Evolutionary conservation across 2,329 filamentous ascomycete species (phyloP), one percentile per base, ranked within the genome.

Genomic region (Septoria petroselini): DNA sequence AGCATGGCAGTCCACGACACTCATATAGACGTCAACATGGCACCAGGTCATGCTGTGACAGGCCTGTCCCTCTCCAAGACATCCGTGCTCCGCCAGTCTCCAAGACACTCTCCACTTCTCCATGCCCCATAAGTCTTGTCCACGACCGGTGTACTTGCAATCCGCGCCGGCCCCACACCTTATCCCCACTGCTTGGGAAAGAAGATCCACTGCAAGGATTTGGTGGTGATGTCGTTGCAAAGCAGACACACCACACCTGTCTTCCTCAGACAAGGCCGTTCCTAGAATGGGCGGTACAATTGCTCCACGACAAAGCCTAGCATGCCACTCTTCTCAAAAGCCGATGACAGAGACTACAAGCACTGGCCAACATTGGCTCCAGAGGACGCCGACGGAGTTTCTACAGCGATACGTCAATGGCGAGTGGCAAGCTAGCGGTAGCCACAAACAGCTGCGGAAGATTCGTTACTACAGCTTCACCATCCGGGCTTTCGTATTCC

Each of bases 401-500:
- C 9, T 52, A 3, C 12, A 19, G 9, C 37, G 30, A 7, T 34
- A 52, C 12, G 37, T 52, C 14, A 29, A 46, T 15, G 37, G 38
- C 12, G 49, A 52, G 15, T 52, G 49, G 49, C 25, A 40, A 7
- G 15, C 15, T 3, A 35, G 27, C 7, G 27, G 18, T 9, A 34
- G 25, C n/a, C 42, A 44, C 9, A 27, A 40, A 4, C 4, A 47
- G 2, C 12, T 47, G 38, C 42, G 31, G 17, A 46, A 52, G 29
- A 47, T 52, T 9, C 49, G 49, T 15, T 52, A 47, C 21, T 47
- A 46, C 37, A 46, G 42, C 49, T 47, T 52, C 38, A 52, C 49
- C 12, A 23, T 52, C 12, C 9, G 49, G 17, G 43, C 42, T 3
- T 52, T 41, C 31, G 38, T 52, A 1, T 52, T 52, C 11, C 49